Conservation (phyloP, 73 alveolate genomes). For the Blepharisma stoltei region DNA sequence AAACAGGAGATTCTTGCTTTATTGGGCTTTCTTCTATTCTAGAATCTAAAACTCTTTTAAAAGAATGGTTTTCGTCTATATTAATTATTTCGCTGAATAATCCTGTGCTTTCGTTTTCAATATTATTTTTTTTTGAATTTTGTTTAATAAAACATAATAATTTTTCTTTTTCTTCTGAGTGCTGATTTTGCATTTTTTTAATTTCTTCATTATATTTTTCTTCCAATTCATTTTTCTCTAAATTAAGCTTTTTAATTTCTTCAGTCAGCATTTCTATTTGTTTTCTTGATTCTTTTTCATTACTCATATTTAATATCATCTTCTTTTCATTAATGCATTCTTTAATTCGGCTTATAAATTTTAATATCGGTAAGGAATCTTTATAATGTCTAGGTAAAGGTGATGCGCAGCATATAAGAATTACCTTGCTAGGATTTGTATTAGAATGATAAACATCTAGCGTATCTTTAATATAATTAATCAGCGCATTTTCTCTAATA, state of each 20-base stretch:
- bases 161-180: neutral
- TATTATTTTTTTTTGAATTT: neutral
- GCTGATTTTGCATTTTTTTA: neutral
- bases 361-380: neutral
- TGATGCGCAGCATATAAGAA: slow-evolving; percentile 21
- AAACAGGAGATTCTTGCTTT: neutral
- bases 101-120: too few species aligned
- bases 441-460: neutral
- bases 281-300: neutral
- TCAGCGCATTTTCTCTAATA: neutral
- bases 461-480: neutral
- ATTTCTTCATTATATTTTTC: neutral
- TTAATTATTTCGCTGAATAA: too few species aligned
- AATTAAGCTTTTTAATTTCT: neutral
- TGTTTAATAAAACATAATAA: neutral
- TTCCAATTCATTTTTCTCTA: neutral
- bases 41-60: neutral
- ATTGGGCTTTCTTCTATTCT: neutral
- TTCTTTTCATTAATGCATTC: neutral
- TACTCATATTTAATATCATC: neutral
- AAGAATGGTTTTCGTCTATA: neutral
- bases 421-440: neutral
- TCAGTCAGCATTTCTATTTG: neutral
- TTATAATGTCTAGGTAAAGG: neutral
- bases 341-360: neutral